Evolutionary conservation across 2,329 filamentous ascomycete genomes (phyloP), one percentile per base, ranked within the genome.

Genomic region (Pyrenophora tritici-repentis): DNA sequence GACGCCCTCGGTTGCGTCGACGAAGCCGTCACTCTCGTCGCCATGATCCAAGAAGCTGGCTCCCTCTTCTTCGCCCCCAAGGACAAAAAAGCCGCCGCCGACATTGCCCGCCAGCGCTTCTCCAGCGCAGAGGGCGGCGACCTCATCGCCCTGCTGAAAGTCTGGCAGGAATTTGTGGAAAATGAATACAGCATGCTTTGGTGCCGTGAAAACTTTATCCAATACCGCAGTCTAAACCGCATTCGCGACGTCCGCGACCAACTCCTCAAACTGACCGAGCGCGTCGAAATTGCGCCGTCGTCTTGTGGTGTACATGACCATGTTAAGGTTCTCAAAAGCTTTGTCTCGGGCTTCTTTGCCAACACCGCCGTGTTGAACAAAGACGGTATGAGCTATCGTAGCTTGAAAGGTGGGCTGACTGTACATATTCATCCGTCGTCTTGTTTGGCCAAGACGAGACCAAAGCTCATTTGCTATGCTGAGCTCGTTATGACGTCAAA

Each of bases 151-250:
- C 83, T 96, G 1, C 84, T 97, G 40, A 96, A 96, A 67, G 88
- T 99, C 63, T 99, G 88, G 86, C 93, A 94, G 65, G 90, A 96
- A 72, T 99, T 91, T 89, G 90, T 92, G 1, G 93, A 97, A 69
- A 87, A 85, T 41, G 93, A 96, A 73, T 99, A 91, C 75, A 90
- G 85, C 42, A 86, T 85, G 45, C 85, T 95, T 38, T 99, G 92
- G 92, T 80, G 90, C 0, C 86, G 87, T 41, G 93, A 97, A 75
- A 97, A 97, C 72, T 99, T 96, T 73, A 72, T 99, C 8, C 92
- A 97, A 70, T 91, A 96, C 71, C 86, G 92, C 13, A 89, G 87
- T n/a, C 81, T 99, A 3, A 94, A 88, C 0, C 85, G 94, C 1
- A 93, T 91, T 0, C 86, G 93, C 24, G 92, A 97, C 65, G 91